These are phyloP conservation scores for Globisporangium irregulare DNA, from an alignment of 352 stramenopile species.

Conservation along the genomic window DNA sequence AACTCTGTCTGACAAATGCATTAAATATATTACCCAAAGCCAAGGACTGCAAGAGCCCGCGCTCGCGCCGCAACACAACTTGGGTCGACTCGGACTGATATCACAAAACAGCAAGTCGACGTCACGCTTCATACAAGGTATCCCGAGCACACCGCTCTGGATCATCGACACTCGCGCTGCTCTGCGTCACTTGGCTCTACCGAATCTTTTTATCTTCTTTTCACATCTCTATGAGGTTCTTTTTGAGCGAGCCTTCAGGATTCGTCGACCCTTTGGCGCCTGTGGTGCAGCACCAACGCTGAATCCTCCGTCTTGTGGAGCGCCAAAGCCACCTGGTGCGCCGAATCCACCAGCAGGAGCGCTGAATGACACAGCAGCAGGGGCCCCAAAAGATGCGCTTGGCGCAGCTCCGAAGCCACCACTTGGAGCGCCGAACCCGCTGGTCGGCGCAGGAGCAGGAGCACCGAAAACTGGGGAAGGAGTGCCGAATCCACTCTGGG, in stretches of 20 bases:
- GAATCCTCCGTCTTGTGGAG: slow-evolving; percentile 49
- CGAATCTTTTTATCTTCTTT: slow-evolving; percentile 7
- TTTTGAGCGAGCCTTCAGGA: slow-evolving; percentile 45
- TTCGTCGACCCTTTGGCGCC: slow-evolving; percentile 48
- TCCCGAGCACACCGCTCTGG: not conserved
- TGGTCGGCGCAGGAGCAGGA: slow-evolving; percentile 15
- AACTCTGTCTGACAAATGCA: slow-evolving; percentile 14
- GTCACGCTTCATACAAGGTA: not conserved
- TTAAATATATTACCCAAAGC: slow-evolving; percentile 25
- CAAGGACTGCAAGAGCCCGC: slow-evolving; percentile 5
- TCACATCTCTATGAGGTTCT: slow-evolving; percentile 21
- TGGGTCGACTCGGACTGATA: slow-evolving; percentile 9
- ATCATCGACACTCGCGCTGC: not conserved
- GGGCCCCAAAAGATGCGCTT: slow-evolving; percentile 25
- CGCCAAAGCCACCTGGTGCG: slow-evolving; percentile 27
- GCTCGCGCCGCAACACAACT: not conserved
- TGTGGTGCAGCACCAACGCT: slow-evolving; percentile 60
- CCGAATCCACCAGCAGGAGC: slow-evolving; percentile 18
- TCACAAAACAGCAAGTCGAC: slow-evolving; percentile 9
- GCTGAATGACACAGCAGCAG: slow-evolving; percentile 28
- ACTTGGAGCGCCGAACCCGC: slow-evolving; percentile 27
- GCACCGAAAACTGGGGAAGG: slow-evolving; percentile 15
- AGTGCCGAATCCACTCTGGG: slow-evolving; percentile 4
- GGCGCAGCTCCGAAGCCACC: slow-evolving; percentile 13
- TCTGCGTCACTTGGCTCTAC: not conserved